Percentiles rank a stretch among this genome's conserved stretches.
phyloP scores from a whole-genome alignment of 2,329 filamentous ascomycete genomes.

The Monosporascus sp. region DNA sequence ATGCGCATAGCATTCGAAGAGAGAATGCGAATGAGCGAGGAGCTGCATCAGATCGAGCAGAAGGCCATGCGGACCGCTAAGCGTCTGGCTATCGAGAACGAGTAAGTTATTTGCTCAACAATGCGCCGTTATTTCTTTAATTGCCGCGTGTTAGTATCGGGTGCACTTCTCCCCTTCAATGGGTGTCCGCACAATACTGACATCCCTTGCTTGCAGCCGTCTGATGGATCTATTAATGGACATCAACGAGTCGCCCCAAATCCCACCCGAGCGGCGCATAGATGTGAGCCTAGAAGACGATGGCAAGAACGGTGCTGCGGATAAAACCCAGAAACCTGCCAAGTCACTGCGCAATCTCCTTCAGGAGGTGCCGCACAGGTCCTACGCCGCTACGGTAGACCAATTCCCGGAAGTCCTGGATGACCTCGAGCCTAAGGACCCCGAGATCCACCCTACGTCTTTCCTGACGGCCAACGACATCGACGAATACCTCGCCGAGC shows the following conservation, averaged over 20 bases:
- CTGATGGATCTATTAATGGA: constrained; percentile 84
- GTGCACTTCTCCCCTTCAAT: not conserved
- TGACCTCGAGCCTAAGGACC: constrained; percentile 44
- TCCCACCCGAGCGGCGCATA: constrained; percentile 69
- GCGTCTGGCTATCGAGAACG: constrained; percentile 83
- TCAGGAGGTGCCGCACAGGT: constrained; percentile 45
- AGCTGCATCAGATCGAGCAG: constrained; percentile 75
- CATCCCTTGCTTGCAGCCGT: constrained; percentile 51
- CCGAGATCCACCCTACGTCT: constrained; percentile 52
- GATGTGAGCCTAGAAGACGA: constrained; percentile 53
- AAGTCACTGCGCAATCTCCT: constrained; percentile 49
- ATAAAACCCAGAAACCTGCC: constrained; percentile 30
- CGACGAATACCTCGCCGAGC: constrained; percentile 65
- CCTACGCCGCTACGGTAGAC: constrained; percentile 51
- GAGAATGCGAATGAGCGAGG: constrained; percentile 74
- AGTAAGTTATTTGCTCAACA: constrained; percentile 53
- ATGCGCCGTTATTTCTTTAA: constrained; percentile 5
- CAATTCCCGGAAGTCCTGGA: constrained; percentile 54
- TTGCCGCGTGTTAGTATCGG: constrained; percentile 7
- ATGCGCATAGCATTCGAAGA: constrained; percentile 76
- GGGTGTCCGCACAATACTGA: constrained; percentile 10
- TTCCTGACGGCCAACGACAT: constrained; percentile 68
- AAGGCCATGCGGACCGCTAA: constrained; percentile 76
- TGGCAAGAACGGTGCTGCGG: constrained; percentile 37
- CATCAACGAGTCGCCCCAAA: constrained; percentile 77